Conservation (phyloP, 2,329 filamentous ascomycete species). For the Fusarium beomiforme region DNA sequence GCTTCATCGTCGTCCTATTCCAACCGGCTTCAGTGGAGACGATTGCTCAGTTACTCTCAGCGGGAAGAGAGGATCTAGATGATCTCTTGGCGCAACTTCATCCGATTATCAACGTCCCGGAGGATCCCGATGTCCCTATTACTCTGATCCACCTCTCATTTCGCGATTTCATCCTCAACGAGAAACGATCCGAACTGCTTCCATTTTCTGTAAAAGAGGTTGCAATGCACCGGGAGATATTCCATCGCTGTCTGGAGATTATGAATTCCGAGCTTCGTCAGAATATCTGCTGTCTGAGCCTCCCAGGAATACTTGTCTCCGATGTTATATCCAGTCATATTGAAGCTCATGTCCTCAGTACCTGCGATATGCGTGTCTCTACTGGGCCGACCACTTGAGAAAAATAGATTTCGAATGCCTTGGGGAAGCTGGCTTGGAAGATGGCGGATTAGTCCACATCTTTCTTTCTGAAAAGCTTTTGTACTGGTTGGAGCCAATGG, state of each 20-base stretch:
- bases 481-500: slow-evolving; percentile 11
- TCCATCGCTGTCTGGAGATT: neutral
- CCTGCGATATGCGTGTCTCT: neutral
- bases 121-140: neutral
- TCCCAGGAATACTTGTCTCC: neutral
- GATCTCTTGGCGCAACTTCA: no score
- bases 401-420: neutral
- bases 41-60: no score
- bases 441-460: neutral
- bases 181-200: neutral
- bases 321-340: neutral
- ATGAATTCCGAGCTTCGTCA: neutral
- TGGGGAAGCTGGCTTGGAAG: neutral
- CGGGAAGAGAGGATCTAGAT: no score
- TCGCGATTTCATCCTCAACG: slow-evolving; percentile 3
- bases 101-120: no score
- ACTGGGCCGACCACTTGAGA: slow-evolving; percentile 11
- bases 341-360: neutral
- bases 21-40: no score
- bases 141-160: slow-evolving; percentile 4
- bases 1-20: no score
- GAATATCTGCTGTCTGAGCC: neutral
- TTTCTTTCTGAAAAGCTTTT: neutral
- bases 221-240: neutral
- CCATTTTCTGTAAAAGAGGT: neutral